Evolutionary conservation across 106 monocot genomes (phyloP).

Genomic region (Dendrobium officinale): DNA sequence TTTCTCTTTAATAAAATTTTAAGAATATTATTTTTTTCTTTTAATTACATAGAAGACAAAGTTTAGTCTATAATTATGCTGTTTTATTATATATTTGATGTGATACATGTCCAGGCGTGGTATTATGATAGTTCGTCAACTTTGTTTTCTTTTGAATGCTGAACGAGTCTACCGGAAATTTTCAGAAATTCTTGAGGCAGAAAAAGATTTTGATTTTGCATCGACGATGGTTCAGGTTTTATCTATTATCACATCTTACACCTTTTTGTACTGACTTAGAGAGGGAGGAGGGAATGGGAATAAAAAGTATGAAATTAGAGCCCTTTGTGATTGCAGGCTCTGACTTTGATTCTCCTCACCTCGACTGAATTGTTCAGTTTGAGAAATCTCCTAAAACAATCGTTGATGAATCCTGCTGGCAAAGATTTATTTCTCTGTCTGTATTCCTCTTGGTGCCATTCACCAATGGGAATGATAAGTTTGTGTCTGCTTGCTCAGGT

Average conservation of each 20-base stretch:
- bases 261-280: not conserved
- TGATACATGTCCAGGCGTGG: conserved; percentile 59
- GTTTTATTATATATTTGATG: conserved; percentile 4
- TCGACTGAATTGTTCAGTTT: conserved; percentile 79
- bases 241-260: not conserved
- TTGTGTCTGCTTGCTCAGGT: conserved; percentile 95
- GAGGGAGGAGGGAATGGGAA: not conserved
- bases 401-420: conserved; percentile 65
- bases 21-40: not conserved
- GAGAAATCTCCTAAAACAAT: conserved; percentile 59
- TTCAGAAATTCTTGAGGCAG: conserved; percentile 69
- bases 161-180: conserved; percentile 82
- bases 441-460: conserved; percentile 98
- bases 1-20: not conserved
- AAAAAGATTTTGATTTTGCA: conserved; percentile 81
- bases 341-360: conserved; percentile 96
- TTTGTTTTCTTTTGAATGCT: conserved; percentile 85
- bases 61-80: not conserved
- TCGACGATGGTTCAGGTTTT: conserved; percentile 93
- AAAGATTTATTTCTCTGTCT: conserved; percentile 69
- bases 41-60: not conserved
- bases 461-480: conserved; percentile 89
- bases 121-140: conserved; percentile 77
- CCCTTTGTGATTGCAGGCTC: conserved; percentile 47
- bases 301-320: not conserved